Conservation (phyloP, 345 rosid genomes). For the Iberis pinnata region DNA sequence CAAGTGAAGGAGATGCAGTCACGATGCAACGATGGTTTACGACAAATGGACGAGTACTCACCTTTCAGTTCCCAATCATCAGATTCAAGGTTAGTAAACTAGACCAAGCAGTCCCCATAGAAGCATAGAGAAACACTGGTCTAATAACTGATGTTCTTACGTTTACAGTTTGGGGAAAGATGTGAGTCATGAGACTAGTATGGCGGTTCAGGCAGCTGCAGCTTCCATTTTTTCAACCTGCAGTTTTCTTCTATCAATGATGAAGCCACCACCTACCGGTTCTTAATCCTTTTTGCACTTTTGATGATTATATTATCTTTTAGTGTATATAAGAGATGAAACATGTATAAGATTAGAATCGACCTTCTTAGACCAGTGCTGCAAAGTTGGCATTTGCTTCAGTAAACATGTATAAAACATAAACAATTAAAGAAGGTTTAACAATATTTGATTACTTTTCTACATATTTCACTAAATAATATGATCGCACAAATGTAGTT, state of each 20-base stretch:
- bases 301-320: conserved; percentile 12
- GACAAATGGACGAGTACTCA: conserved; percentile 37
- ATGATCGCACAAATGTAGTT: too few relatives aligned
- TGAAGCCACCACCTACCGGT: conserved; percentile 45
- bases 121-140: neutral
- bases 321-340: conserved; percentile 29
- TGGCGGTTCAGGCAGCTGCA: conserved; percentile 88
- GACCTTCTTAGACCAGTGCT: neutral
- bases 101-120: neutral
- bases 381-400: conserved; percentile 16
- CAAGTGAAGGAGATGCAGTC: conserved; percentile 73
- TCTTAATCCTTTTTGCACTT: conserved; percentile 39
- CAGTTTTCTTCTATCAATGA: conserved; percentile 58
- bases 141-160: neutral
- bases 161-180: conserved; percentile 42
- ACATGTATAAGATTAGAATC: too few relatives aligned
- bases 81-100: conserved; percentile 43
- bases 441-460: too few relatives aligned
- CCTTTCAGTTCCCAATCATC: conserved; percentile 38
- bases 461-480: too few relatives aligned
- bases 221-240: conserved; percentile 95
- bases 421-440: too few relatives aligned
- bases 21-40: conserved; percentile 73
- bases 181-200: conserved; percentile 39
- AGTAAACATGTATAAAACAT: conserved; percentile 2